Base-by-base conservation (phyloP, 139 green algal species). In the Mychonastes homosphaera region DNA sequence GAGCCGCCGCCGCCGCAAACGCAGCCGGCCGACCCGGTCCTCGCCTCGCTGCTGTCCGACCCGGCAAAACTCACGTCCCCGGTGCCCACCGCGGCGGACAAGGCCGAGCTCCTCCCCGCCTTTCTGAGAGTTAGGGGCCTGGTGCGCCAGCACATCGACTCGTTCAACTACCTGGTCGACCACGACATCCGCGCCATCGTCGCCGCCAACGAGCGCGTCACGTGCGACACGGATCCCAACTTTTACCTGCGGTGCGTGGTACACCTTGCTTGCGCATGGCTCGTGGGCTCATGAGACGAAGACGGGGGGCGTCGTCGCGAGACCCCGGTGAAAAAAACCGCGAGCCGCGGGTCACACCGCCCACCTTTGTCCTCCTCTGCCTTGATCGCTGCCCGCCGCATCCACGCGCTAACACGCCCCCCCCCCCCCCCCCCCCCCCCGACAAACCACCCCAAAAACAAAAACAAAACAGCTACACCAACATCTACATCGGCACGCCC, bases 91-190 rank as follows among this genome's bases (percentile, higher is more conserved):
- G 62, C 92, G 1, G 62, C 91, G 47, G 88, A 96, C 75, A 98
- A 97, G 58, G 96, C 91, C 67, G 81, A 88, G 60, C 79, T 97
- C 53, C 62, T 98, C 54, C 91, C 91, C 6, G 88, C 90, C 4
- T 97, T 95, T 57, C 71, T 97, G 19, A 83, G 89, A 71, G 79
- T 91, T 16, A 46, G 84, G 6, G 91, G 91, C 12, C 71, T 99
- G 34, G 90, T 99, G 52, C 90, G 91, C 76, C 88, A 95, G 75
- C 87, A 97, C 69, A 92, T 97, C 38, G 89, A 97, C 75, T 95
- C 83, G 9, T 99, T 96, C 83, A 96, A 99, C 67, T 96, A 95
- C 75, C 80, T 99, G 33, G 86, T 99, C 56, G 89, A 94, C 65
- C 78, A 87, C 16, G 92, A 99, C 43, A 90, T 99, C 51, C 84